A percentile compares a stretch with the other conserved stretches of the same genome.
Evolutionary conservation across 306 rosid species (phyloP).

Genomic region (Vigna radiata): DNA sequence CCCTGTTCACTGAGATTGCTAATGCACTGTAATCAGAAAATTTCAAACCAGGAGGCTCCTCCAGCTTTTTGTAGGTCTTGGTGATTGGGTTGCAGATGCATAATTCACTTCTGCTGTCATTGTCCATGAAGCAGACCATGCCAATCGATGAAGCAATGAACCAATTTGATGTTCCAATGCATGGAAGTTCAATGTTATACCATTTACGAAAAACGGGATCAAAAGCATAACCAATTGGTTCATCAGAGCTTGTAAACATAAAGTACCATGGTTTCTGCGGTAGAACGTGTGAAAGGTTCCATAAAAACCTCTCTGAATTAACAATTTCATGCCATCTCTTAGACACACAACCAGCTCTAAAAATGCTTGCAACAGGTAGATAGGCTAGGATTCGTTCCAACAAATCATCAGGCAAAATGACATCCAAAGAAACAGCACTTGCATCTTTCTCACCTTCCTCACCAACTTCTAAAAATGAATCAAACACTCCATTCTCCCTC

Average conservation of each 20-base stretch:
- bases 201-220: slow-evolving; percentile 87
- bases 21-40: slow-evolving; percentile 81
- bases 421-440: slow-evolving; percentile 56
- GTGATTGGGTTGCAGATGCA: slow-evolving; percentile 85
- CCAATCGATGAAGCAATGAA: slow-evolving; percentile 76
- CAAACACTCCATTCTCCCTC: slow-evolving; percentile 53
- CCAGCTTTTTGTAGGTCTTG: slow-evolving; percentile 56
- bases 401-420: slow-evolving; percentile 80
- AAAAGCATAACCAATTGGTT: slow-evolving; percentile 75
- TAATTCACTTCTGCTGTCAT: slow-evolving; percentile 63
- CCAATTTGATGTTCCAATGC: slow-evolving; percentile 63
- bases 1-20: slow-evolving; percentile 71
- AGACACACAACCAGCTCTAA: slow-evolving; percentile 79
- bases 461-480: slow-evolving; percentile 55
- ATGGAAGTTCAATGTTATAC: slow-evolving; percentile 80
- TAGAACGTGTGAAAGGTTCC: slow-evolving; percentile 63
- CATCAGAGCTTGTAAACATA: slow-evolving; percentile 87
- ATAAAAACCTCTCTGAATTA: slow-evolving; percentile 66
- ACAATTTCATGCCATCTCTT: slow-evolving; percentile 82
- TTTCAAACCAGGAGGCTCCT: slow-evolving; percentile 69
- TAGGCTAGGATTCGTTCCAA: slow-evolving; percentile 80
- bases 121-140: slow-evolving; percentile 86
- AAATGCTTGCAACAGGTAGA: slow-evolving; percentile 88
- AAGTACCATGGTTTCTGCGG: slow-evolving; percentile 90
- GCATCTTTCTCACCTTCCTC: slow-evolving; percentile 66